These are phyloP conservation scores for Nemania sp. DNA, from an alignment of 2,329 filamentous ascomycete genomes.

Conservation along the genomic window DNA sequence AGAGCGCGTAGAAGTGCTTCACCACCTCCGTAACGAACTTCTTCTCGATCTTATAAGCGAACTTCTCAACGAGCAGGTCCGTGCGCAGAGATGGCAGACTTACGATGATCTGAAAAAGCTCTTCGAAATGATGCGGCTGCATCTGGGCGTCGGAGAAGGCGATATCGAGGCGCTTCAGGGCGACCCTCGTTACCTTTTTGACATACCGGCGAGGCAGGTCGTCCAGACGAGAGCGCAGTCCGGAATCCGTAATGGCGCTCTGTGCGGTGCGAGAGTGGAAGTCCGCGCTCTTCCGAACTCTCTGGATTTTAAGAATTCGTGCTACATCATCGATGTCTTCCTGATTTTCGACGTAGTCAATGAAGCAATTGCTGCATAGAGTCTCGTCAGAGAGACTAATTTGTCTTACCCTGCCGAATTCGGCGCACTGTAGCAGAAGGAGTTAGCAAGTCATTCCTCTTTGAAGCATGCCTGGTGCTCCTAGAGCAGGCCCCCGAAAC, in stretches of 20 bases:
- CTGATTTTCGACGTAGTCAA: background rate
- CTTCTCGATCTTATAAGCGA: conserved; percentile 1
- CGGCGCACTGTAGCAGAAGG: too few relatives aligned
- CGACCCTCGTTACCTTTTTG: background rate
- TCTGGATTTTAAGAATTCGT: background rate
- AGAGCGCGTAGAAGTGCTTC: background rate
- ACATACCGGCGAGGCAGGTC: background rate
- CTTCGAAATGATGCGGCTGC: background rate
- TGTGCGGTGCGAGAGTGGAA: background rate
- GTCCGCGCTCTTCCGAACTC: background rate
- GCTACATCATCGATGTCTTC: background rate
- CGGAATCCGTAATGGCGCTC: background rate
- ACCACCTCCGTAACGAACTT: background rate
- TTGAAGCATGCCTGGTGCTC: too few relatives aligned
- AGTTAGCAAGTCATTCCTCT: too few relatives aligned
- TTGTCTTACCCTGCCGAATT: background rate
- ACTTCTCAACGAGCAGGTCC: conserved; percentile 2
- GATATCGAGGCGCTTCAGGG: conserved; percentile 1
- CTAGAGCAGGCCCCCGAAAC: too few relatives aligned
- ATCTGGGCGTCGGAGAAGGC: conserved; percentile 1
- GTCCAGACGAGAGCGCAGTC: background rate
- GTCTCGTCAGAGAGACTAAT: background rate
- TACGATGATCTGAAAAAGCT: conserved; percentile 5
- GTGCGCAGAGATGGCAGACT: conserved; percentile 3
- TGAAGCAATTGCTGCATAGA: background rate